A percentile compares a stretch with the other conserved stretches of the same genome.
Evolutionary conservation across 306 rosid species (phyloP).

Genomic region (Cucurbita moschata): DNA sequence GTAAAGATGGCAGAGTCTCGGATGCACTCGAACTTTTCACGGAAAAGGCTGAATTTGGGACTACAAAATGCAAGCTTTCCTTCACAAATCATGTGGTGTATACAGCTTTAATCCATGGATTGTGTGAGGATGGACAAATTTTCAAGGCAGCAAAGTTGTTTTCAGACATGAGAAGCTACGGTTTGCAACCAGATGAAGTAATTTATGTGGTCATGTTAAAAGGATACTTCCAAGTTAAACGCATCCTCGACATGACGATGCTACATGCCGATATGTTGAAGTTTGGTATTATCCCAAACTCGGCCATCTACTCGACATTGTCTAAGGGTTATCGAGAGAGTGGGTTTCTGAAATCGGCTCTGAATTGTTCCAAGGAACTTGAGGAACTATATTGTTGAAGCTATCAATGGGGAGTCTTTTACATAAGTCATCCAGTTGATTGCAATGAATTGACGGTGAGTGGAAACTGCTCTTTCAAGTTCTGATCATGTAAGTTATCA

Average conservation of each 20-base stretch:
- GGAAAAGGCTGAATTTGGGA: conserved; percentile 21
- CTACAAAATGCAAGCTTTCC: conserved; percentile 4
- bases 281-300: conserved; percentile 34
- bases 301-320: conserved; percentile 14
- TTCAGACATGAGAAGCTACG: conserved; percentile 41
- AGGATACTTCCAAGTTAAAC: conserved; percentile 35
- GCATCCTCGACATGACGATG: conserved; percentile 40
- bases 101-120: conserved; percentile 48
- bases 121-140: conserved; percentile 38
- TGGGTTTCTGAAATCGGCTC: conserved; percentile 25
- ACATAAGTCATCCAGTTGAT: not conserved
- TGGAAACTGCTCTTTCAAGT: not conserved
- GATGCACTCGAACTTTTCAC: conserved; percentile 41
- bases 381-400: not conserved
- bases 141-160: conserved; percentile 53
- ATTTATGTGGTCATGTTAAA: conserved; percentile 38
- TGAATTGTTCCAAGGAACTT: conserved; percentile 14
- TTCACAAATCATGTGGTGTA: conserved; percentile 36
- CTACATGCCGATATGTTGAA: conserved; percentile 63
- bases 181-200: conserved; percentile 33
- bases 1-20: conserved; percentile 40
- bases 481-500: not conserved
- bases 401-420: not conserved
- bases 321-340: conserved; percentile 32
- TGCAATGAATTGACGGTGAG: not conserved